Percentiles rank a stretch among this genome's conserved stretches.
Conservation (phyloP, 805 yeast species). For the Saturnispora saitoi region DNA sequence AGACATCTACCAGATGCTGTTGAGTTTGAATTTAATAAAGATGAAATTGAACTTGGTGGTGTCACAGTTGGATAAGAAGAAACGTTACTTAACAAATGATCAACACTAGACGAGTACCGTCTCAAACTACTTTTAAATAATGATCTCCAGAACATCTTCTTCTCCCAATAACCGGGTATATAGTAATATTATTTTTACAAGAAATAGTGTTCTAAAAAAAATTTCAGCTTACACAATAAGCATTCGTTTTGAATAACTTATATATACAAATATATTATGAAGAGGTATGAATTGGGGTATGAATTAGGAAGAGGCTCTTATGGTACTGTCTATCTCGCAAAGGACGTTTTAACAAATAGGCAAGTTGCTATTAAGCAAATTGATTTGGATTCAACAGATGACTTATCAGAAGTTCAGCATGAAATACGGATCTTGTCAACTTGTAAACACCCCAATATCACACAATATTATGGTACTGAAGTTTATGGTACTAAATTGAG, state of each 20-base stretch:
- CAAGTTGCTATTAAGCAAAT: conserved; percentile 59
- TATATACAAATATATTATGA: not conserved
- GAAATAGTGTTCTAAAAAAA: not conserved
- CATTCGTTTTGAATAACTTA: not conserved
- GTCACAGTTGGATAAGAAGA: conserved; percentile 9
- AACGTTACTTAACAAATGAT: conserved; percentile 2
- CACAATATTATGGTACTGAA: conserved; percentile 64
- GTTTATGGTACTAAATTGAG: conserved; percentile 61
- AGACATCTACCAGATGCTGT: conserved; percentile 31
- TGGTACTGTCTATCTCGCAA: conserved; percentile 65
- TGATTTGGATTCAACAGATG: conserved; percentile 65
- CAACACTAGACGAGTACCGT: conserved; percentile 5
- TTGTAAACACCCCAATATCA: conserved; percentile 54
- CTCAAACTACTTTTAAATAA: not conserved
- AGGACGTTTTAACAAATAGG: conserved; percentile 33
- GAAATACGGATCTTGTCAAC: conserved; percentile 64
- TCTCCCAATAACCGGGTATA: no score
- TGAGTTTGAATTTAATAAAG: conserved; percentile 1
- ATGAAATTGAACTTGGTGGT: conserved; percentile 9
- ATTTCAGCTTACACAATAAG: not conserved
- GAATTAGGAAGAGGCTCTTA: conserved; percentile 74
- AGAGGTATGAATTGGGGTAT: conserved; percentile 33
- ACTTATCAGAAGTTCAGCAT: conserved; percentile 61
- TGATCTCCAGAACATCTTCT: not conserved
- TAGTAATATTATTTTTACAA: no score